phyloP scores from a whole-genome alignment of 345 rosid species.

The Hibiscus trionum region DNA sequence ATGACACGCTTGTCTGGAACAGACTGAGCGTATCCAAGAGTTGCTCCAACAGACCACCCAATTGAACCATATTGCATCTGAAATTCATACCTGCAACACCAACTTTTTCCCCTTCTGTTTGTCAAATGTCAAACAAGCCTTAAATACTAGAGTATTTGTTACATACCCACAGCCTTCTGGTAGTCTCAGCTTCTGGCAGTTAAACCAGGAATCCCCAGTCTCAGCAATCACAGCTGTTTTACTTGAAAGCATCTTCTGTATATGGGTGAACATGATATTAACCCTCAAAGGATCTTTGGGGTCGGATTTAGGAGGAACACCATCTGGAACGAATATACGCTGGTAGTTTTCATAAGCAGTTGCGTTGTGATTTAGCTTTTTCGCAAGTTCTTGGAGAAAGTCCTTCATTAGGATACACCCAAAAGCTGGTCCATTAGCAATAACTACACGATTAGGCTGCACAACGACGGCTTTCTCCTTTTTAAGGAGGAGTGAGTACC shows the following conservation, averaged over 20 bases:
- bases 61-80: constrained; percentile 1
- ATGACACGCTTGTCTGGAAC: not conserved
- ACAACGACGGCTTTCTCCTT: not conserved
- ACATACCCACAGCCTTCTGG: not conserved
- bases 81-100: not conserved
- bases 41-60: constrained; percentile 1
- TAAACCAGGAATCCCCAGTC: not conserved
- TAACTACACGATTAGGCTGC: constrained; percentile 22
- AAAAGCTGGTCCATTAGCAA: constrained; percentile 42
- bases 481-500: not conserved
- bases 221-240: not conserved
- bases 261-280: not conserved
- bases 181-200: not conserved
- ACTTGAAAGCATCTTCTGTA: not conserved
- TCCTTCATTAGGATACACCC: constrained; percentile 49
- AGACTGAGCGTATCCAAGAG: not conserved
- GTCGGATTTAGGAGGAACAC: not conserved
- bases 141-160: too few species aligned
- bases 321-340: not conserved
- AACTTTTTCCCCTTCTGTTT: too few species aligned
- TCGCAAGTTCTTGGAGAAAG: constrained; percentile 22
- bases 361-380: not conserved
- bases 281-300: not conserved
- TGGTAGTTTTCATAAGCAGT: not conserved
- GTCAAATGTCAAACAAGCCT: too few species aligned